Conservation (phyloP, 139 green algal genomes). For the Nannochloris sp. region DNA sequence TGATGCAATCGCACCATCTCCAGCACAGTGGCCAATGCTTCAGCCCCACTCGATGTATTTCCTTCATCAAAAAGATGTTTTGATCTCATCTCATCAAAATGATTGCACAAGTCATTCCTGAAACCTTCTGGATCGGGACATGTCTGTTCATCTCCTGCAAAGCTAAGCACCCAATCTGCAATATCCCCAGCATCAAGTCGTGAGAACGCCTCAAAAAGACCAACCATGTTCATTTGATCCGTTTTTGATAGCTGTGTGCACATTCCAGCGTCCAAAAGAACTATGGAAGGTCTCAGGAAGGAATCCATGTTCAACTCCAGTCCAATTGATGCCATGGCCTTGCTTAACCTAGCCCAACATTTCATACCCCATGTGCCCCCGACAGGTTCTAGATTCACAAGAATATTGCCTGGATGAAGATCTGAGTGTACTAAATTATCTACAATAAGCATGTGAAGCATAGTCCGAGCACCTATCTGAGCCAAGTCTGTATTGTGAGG, state of each 20-base stretch:
- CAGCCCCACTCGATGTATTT: conserved; percentile 37
- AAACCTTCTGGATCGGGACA: conserved; percentile 65
- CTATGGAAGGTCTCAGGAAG: conserved; percentile 37
- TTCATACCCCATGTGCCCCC: neutral
- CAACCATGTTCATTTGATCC: conserved; percentile 54
- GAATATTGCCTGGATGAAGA: conserved; percentile 76
- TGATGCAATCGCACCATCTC: conserved; percentile 68
- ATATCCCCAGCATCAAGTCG: conserved; percentile 56
- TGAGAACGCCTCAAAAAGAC: conserved; percentile 40
- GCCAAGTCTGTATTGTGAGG: conserved; percentile 60
- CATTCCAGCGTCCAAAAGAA: conserved; percentile 90
- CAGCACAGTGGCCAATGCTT: conserved; percentile 61
- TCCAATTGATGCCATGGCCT: neutral
- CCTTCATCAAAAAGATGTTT: neutral
- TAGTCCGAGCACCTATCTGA: conserved; percentile 61
- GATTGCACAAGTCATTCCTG: conserved; percentile 32
- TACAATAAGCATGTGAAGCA: conserved; percentile 91
- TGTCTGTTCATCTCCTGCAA: conserved; percentile 51
- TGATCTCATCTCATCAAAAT: conserved; percentile 38
- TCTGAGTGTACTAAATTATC: conserved; percentile 97
- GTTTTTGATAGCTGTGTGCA: conserved; percentile 57
- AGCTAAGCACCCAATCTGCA: conserved; percentile 56
- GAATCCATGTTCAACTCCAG: neutral
- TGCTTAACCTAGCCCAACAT: neutral
- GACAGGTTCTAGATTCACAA: conserved; percentile 57